Conservation (phyloP, 257 asterid genomes). For the Solanum appendiculatum region DNA sequence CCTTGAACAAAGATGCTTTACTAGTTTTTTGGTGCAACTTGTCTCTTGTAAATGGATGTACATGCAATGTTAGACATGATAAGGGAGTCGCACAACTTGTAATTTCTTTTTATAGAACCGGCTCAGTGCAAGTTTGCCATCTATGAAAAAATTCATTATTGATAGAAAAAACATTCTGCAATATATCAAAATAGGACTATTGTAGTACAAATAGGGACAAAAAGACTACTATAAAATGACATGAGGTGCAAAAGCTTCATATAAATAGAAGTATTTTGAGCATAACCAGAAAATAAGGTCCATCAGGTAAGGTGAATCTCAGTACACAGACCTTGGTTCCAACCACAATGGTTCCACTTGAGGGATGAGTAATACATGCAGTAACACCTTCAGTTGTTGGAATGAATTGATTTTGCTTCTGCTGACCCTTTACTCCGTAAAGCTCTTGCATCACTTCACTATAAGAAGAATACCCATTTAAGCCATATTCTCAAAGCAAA, state of each 20-base stretch:
- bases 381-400: slow-evolving; percentile 57
- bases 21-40: background rate
- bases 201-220: background rate
- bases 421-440: slow-evolving; percentile 16
- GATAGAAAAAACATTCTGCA: background rate
- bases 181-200: background rate
- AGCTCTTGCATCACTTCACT: slow-evolving; percentile 43
- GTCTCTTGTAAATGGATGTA: background rate
- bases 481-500: background rate
- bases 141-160: background rate
- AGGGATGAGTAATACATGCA: slow-evolving; percentile 74
- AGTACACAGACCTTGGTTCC: slow-evolving; percentile 63
- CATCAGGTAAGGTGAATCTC: background rate
- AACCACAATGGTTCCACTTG: slow-evolving; percentile 62
- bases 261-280: background rate
- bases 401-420: slow-evolving; percentile 39
- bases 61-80: background rate
- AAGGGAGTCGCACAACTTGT: background rate
- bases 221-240: background rate
- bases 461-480: slow-evolving; percentile 4
- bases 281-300: background rate
- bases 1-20: background rate
- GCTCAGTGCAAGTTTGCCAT: background rate
- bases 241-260: background rate
- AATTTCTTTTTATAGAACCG: background rate